These are phyloP conservation scores for Ceratobasidium sp. DNA, from an alignment of 1,284 basidiomycete genomes.

Conservation along the genomic window DNA sequence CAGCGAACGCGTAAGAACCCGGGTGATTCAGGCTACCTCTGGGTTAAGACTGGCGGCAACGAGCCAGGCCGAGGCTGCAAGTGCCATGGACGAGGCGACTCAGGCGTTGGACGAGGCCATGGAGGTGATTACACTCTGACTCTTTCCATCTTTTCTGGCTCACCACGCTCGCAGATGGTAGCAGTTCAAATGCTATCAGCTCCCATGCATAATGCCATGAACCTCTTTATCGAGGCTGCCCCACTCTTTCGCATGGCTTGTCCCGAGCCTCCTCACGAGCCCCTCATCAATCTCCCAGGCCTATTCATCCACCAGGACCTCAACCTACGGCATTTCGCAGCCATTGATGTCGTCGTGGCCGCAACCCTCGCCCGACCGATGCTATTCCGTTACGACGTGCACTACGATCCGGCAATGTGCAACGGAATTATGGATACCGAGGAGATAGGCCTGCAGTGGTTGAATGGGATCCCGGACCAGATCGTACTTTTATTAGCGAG, in stretches of 20 bases:
- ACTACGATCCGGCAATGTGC: not conserved
- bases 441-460: constrained; percentile 8
- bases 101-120: too few species aligned
- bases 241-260: constrained; percentile 2
- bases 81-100: too few species aligned
- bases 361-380: not conserved
- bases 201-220: not conserved
- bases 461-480: constrained; percentile 16
- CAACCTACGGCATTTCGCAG: not conserved
- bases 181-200: constrained; percentile 10
- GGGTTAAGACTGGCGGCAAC: too few species aligned
- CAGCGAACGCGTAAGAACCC: not conserved
- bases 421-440: not conserved
- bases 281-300: constrained; percentile 3
- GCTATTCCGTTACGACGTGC: constrained; percentile 17
- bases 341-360: constrained; percentile 11
- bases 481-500: constrained; percentile 6
- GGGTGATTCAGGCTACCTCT: not conserved
- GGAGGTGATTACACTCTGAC: too few species aligned
- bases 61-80: too few species aligned
- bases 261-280: not conserved
- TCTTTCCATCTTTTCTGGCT: too few species aligned
- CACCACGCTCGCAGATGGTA: not conserved
- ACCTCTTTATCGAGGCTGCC: not conserved
- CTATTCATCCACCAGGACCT: not conserved